Evolutionary conservation across 257 asterid species (phyloP).

Genomic region (Lycium barbarum): DNA sequence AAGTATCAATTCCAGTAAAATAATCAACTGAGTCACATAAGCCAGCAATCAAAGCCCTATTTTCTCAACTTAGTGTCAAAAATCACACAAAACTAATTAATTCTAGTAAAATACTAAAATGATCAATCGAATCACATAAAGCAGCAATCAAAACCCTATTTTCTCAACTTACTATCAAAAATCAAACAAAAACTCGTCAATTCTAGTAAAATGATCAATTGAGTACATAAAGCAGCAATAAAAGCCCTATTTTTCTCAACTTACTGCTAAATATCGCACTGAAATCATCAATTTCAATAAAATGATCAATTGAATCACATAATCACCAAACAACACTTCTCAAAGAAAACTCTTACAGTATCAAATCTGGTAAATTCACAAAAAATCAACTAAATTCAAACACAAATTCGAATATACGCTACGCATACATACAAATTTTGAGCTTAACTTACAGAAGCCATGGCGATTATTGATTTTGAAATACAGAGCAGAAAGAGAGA

Average conservation of each 20-base stretch:
- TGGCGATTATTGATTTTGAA: not conserved
- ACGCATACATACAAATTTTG: not conserved
- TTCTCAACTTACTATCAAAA: slow-evolving; percentile 29
- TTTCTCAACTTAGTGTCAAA: slow-evolving; percentile 29
- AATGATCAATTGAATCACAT: not conserved
- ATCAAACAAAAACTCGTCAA: not conserved
- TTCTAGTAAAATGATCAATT: not conserved
- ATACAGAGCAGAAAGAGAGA: not conserved
- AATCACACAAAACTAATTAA: not conserved
- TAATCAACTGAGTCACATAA: too few relatives aligned
- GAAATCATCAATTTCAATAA: not conserved
- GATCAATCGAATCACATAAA: not conserved
- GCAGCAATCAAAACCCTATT: slow-evolving; percentile 35
- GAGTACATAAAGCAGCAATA: slow-evolving; percentile 22
- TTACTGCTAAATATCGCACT: slow-evolving; percentile 20
- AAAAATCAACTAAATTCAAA: slow-evolving; percentile 35
- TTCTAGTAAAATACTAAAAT: not conserved
- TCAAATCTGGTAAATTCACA: slow-evolving; percentile 60
- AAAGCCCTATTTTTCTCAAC: slow-evolving; percentile 31
- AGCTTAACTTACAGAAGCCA: not conserved
- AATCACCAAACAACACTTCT: not conserved
- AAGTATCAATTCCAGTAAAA: not conserved
- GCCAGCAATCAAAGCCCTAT: slow-evolving; percentile 36
- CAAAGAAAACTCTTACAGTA: not conserved
- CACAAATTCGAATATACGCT: not conserved